Evolutionary conservation across 164 flowering plant genomes (phyloP).

Genomic region (Aristolochia contorta): DNA sequence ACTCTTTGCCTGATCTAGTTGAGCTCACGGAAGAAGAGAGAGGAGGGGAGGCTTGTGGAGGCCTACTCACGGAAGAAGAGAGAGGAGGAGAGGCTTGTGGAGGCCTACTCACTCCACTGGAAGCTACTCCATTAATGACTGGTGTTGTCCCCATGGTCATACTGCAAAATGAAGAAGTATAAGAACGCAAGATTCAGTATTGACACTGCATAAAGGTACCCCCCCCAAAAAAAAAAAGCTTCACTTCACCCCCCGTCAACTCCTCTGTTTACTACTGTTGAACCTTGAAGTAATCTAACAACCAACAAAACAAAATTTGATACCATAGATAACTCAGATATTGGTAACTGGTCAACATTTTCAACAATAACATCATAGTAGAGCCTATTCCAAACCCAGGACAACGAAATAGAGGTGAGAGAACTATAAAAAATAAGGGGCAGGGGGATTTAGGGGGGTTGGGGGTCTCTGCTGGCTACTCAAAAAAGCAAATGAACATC

Average conservation of each 20-base stretch:
- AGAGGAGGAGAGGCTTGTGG: constrained; percentile 28
- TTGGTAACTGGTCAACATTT: background rate
- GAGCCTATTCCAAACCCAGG: background rate
- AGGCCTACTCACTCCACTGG: constrained; percentile 25
- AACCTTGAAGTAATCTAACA: background rate
- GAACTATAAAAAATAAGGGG: background rate
- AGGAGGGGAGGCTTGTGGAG: constrained; percentile 28
- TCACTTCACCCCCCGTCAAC: too few species aligned
- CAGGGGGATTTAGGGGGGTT: background rate
- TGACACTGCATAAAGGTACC: background rate
- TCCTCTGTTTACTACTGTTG: too few species aligned
- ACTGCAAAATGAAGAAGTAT: constrained; percentile 22
- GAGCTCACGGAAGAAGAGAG: constrained; percentile 22
- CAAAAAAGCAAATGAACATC: too few species aligned
- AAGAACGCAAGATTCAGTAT: background rate
- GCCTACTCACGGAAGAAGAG: constrained; percentile 25
- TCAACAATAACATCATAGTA: background rate
- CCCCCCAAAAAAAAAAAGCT: background rate
- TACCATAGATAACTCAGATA: background rate
- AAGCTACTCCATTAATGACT: constrained; percentile 30
- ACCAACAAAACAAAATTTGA: background rate
- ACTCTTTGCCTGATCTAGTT: constrained; percentile 42
- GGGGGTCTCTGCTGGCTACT: too few species aligned
- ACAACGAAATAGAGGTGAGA: background rate
- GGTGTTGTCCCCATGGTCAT: constrained; percentile 27